Evolutionary conservation across 2,329 filamentous ascomycete genomes (phyloP).

Genomic region (Ophiostoma sp.): DNA sequence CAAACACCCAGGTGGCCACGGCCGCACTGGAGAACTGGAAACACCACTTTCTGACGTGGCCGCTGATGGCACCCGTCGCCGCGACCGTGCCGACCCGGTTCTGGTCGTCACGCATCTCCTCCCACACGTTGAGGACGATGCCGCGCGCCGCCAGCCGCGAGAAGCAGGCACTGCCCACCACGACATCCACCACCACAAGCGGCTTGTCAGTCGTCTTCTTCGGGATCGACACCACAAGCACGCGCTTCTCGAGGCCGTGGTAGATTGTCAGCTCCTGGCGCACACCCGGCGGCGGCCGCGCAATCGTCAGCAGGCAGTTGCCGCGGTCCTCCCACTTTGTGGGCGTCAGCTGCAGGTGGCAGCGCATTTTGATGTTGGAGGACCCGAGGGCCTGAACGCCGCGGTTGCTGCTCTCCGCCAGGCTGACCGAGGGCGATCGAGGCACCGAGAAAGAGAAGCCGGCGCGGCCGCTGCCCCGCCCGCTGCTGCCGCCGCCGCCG

Average conservation of each 20-base stretch:
- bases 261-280: conserved; percentile 54
- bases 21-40: conserved; percentile 52
- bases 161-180: conserved; percentile 78
- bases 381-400: conserved; percentile 57
- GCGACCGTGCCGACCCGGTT: conserved; percentile 50
- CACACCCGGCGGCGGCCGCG: conserved; percentile 62
- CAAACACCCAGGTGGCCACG: conserved; percentile 52
- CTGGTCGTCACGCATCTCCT: conserved; percentile 62
- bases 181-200: conserved; percentile 71
- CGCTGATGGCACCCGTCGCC: conserved; percentile 46
- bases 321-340: conserved; percentile 91
- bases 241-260: conserved; percentile 72
- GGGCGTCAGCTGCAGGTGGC: conserved; percentile 71
- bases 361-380: conserved; percentile 75
- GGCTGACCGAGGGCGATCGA: conserved; percentile 54
- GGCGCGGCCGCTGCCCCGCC: conserved; percentile 20
- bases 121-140: conserved; percentile 84
- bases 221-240: conserved; percentile 69
- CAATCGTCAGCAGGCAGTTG: conserved; percentile 74
- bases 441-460: conserved; percentile 38
- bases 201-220: conserved; percentile 53
- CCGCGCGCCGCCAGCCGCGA: conserved; percentile 76
- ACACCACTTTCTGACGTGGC: conserved; percentile 58
- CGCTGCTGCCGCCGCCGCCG: conserved; percentile 28
- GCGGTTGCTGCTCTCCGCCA: conserved; percentile 44